phyloP scores from a whole-genome alignment of 257 asterid species.

The Nicotiana tomentosiformis region DNA sequence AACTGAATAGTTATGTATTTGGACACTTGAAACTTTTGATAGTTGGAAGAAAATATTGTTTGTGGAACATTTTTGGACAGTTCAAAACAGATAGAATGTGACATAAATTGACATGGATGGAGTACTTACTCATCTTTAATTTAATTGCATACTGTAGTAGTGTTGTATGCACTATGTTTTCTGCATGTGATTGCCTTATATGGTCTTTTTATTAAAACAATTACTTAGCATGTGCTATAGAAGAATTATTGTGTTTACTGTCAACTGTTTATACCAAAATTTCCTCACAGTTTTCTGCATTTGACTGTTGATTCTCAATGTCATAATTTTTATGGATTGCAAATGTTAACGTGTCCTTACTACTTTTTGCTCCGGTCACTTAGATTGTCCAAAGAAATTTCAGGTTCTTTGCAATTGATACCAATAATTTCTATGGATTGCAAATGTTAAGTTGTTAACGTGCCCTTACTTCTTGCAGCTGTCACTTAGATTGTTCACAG shows the following conservation, averaged over 20 bases:
- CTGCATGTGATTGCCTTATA: not conserved
- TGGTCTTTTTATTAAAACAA: not conserved
- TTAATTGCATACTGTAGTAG: not conserved
- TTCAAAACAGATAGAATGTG: not conserved
- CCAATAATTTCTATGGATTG: not conserved
- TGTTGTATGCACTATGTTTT: not conserved
- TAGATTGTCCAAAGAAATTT: not conserved
- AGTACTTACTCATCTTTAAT: not conserved
- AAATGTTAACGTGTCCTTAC: not conserved
- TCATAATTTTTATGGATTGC: not conserved
- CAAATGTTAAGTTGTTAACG: not conserved
- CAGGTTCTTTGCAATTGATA: not conserved
- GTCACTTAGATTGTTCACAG: not conserved
- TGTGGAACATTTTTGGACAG: not conserved
- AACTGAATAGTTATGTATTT: not conserved
- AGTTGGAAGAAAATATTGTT: not conserved
- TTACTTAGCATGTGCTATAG: not conserved
- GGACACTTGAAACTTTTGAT: not conserved
- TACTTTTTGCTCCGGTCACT: not conserved
- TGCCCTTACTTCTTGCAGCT: not conserved
- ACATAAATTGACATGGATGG: not conserved
- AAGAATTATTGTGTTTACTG: not conserved
- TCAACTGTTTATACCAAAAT: not conserved
- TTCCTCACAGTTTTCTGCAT: not conserved
- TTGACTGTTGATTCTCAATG: not conserved